phyloP scores from a whole-genome alignment of 2,329 filamentous ascomycete genomes.

The Talaromyces atroroseus region DNA sequence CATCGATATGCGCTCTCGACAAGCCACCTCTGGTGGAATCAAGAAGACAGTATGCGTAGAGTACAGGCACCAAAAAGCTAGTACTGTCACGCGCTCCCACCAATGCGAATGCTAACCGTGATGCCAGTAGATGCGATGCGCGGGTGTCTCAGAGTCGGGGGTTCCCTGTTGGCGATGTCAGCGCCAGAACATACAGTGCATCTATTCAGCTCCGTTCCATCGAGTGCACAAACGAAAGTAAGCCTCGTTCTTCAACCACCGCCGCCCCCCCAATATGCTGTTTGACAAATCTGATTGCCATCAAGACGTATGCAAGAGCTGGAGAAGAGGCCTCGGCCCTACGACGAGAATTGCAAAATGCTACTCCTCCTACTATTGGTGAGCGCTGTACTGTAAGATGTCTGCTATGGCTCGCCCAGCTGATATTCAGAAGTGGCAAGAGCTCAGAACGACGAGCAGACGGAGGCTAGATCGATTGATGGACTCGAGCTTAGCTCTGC shows the following conservation, averaged over 20 bases:
- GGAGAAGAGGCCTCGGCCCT: background rate
- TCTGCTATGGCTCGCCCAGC: background rate
- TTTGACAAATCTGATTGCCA: background rate
- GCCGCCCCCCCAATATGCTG: background rate
- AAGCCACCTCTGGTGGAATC: background rate
- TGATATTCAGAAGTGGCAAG: background rate
- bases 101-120: background rate
- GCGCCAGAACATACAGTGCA: background rate
- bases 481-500: background rate
- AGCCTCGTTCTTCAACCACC: background rate
- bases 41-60: background rate
- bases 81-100: background rate
- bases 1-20: background rate
- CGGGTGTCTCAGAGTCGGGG: background rate
- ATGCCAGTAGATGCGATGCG: background rate
- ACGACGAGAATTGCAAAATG: background rate
- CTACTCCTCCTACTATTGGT: background rate
- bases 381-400: background rate
- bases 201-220: conserved; percentile 1
- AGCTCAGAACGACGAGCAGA: background rate
- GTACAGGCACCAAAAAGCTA: conserved; percentile 3
- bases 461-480: background rate
- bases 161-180: background rate
- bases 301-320: conserved; percentile 4
- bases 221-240: conserved; percentile 1